These are phyloP conservation scores for Podospora pseudoanserina DNA, from an alignment of 495 filamentous ascomycete species.

Conservation along the genomic window DNA sequence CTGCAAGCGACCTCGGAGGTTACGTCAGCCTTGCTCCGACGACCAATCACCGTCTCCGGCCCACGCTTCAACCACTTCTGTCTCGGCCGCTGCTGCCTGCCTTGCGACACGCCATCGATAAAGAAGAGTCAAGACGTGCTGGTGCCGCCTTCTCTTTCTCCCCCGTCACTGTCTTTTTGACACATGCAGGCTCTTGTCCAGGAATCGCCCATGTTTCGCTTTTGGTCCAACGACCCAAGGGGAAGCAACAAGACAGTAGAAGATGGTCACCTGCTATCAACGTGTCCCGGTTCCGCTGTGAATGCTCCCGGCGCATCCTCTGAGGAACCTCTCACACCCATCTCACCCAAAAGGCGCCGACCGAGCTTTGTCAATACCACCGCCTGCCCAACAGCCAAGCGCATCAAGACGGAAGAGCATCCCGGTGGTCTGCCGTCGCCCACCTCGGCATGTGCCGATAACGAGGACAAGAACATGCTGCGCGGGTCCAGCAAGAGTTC, in stretches of 20 bases:
- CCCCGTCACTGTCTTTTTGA: constrained; percentile 15
- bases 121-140: constrained; percentile 16
- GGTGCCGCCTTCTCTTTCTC: constrained; percentile 25
- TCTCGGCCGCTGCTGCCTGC: constrained; percentile 27
- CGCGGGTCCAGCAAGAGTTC: constrained; percentile 18
- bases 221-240: constrained; percentile 48
- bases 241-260: constrained; percentile 42
- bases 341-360: constrained; percentile 35
- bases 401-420: constrained; percentile 36
- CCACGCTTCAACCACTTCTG: constrained; percentile 9
- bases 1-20: constrained; percentile 22
- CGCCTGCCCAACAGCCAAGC: constrained; percentile 29
- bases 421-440: constrained; percentile 34
- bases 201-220: constrained; percentile 41
- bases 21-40: constrained; percentile 39
- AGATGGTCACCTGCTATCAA: constrained; percentile 16
- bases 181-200: not conserved
- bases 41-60: constrained; percentile 17
- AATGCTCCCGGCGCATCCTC: constrained; percentile 12
- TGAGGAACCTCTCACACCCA: constrained; percentile 15
- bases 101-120: constrained; percentile 12
- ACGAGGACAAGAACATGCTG: constrained; percentile 20
- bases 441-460: constrained; percentile 27
- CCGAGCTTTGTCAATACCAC: constrained; percentile 31
- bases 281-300: constrained; percentile 13